Evolutionary conservation across 352 stramenopile genomes (phyloP), one percentile per base, ranked within the genome.

Genomic region (Globisporangium spiculum): DNA sequence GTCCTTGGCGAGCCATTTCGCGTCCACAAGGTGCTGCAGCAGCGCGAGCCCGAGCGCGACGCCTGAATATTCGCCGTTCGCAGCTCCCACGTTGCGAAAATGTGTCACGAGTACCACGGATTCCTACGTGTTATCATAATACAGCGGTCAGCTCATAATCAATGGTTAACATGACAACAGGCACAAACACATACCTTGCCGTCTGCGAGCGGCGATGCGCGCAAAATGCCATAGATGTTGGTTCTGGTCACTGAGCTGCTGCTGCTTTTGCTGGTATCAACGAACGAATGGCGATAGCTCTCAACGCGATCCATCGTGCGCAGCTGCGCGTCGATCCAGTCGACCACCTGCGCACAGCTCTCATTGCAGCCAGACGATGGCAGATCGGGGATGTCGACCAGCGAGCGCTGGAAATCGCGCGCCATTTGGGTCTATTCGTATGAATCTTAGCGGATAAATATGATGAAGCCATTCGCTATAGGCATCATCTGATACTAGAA

Each of bases 1-100:
- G 52, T 95, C 84, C 59, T 95, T 95, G 14, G 88, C 86, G 56
- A 95, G 77, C 88, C 88, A 95, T 54, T 88, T 90, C 6, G 75
- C 83, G 27, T 71, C 69, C 1, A 75, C 68, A 53, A 95, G 78
- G 64, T 88, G 84, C 38, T 84, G 68, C 4, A 95, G 71, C 62
- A 95, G 62, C 26, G 75, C 80, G 10, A 95, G 58, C 1, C 83
- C 83, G 27, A 94, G 57, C 4, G 81, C 64, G 30, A 94, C 69
- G 4, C 82, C 76, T 8, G 88, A 91, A 63, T 84, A 79, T 30
- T 78, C 68, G 20, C 76, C 75, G 57, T 77, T 83, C 9, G 64
- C 20, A 8, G 41, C 41, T 6, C 82, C 83, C 2, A 81, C 71
- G 38, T 90, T 93, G n/a, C 74, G 78, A 53, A 88, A 93, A 62